These are phyloP conservation scores for Viola pubescens DNA, from an alignment of 441 rosid genomes.

Conservation along the genomic window DNA sequence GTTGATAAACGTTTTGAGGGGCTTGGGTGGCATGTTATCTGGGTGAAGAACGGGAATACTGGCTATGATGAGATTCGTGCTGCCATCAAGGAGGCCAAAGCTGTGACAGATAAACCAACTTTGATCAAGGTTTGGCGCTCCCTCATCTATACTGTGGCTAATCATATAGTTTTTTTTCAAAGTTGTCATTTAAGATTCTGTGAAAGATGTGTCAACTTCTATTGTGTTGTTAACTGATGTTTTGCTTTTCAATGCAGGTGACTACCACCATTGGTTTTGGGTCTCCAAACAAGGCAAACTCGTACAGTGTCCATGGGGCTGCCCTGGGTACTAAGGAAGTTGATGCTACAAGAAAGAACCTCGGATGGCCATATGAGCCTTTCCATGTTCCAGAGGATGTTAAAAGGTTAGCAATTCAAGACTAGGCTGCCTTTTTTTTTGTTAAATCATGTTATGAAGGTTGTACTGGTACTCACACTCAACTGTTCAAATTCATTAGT, in stretches of 20 bases:
- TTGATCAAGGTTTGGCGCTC: conserved; percentile 61
- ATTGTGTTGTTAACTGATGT: conserved; percentile 6
- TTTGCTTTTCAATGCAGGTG: conserved; percentile 36
- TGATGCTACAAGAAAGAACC: conserved; percentile 84
- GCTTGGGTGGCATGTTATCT: conserved; percentile 94
- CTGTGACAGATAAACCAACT: conserved; percentile 82
- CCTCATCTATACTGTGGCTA: background rate
- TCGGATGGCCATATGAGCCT: conserved; percentile 74
- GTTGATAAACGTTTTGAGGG: conserved; percentile 77
- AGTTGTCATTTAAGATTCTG: background rate
- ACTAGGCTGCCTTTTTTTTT: conserved; percentile 9
- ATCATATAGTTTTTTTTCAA: background rate
- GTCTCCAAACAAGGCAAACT: conserved; percentile 81
- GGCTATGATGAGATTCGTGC: conserved; percentile 93
- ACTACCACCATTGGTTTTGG: conserved; percentile 87
- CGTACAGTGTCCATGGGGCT: conserved; percentile 77
- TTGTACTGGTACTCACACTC: conserved; percentile 14
- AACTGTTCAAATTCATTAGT: conserved; percentile 34
- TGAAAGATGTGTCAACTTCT: background rate
- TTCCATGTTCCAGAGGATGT: conserved; percentile 88
- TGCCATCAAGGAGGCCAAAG: conserved; percentile 90
- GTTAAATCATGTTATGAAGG: background rate
- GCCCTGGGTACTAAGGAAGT: conserved; percentile 90
- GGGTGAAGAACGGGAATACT: conserved; percentile 94
- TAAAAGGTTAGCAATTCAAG: conserved; percentile 34